phyloP scores from a whole-genome alignment of 352 stramenopile species.

The Globisporangium viniferum region DNA sequence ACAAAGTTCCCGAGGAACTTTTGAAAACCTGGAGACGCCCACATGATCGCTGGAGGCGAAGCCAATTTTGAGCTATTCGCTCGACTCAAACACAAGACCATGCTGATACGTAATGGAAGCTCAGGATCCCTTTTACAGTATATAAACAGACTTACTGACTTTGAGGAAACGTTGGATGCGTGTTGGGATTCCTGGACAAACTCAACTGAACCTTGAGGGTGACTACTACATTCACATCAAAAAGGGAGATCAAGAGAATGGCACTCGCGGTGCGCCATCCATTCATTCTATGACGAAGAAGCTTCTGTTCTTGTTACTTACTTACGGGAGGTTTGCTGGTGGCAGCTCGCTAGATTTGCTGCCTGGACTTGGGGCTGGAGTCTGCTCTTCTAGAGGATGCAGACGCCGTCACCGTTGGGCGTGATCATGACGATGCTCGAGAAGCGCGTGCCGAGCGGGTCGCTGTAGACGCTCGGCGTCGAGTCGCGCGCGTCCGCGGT shows the following conservation, averaged over 20 bases:
- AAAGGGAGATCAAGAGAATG: background rate
- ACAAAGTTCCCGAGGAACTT: too few species aligned
- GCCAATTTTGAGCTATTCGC: too few species aligned
- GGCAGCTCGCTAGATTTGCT: background rate
- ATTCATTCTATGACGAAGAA: background rate
- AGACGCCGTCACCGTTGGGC: constrained; percentile 74
- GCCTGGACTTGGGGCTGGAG: background rate
- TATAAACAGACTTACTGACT: background rate
- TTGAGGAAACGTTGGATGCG: background rate
- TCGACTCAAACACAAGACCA: background rate
- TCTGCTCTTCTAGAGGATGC: constrained; percentile 50
- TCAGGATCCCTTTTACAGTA: background rate
- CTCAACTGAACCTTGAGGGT: background rate
- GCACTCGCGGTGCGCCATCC: too few species aligned
- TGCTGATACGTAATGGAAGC: background rate
- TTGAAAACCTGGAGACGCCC: too few species aligned
- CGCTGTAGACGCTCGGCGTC: constrained; percentile 65
- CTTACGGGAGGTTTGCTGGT: background rate
- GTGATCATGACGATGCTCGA: constrained; percentile 88
- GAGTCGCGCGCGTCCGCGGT: constrained; percentile 40
- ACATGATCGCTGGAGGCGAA: too few species aligned
- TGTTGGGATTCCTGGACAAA: background rate
- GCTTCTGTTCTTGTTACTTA: background rate
- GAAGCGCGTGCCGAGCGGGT: constrained; percentile 72
- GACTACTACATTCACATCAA: background rate